These are phyloP conservation scores for Hypoxylon lienhwacheense DNA, from an alignment of 495 filamentous ascomycete species.

Conservation along the genomic window DNA sequence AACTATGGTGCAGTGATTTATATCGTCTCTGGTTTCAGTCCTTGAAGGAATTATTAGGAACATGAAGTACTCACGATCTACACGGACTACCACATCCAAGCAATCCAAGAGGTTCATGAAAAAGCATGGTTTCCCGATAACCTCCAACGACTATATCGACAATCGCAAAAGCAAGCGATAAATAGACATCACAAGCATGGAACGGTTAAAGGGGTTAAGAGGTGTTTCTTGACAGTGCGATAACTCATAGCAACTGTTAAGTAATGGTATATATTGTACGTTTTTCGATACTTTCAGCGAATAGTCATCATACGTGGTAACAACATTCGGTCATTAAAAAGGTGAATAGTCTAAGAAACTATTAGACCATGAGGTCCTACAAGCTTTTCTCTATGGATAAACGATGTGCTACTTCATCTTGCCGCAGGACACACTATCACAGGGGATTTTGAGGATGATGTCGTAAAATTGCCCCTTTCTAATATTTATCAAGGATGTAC, in stretches of 20 bases:
- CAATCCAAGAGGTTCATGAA: constrained; percentile 32
- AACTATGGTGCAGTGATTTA: constrained; percentile 32
- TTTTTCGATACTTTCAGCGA: too few relatives aligned
- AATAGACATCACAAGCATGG: background rate
- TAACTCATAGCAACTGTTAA: too few relatives aligned
- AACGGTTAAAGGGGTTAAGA: too few relatives aligned
- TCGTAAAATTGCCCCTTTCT: constrained; percentile 35
- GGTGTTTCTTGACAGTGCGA: too few relatives aligned
- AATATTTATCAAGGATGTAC: too few relatives aligned
- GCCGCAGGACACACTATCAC: constrained; percentile 32
- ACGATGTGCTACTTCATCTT: background rate
- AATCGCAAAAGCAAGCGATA: constrained; percentile 18
- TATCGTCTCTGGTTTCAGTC: constrained; percentile 28
- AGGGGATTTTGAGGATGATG: constrained; percentile 36
- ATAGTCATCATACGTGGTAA: too few relatives aligned
- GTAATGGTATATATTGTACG: constrained; percentile 38
- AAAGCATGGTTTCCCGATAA: constrained; percentile 31
- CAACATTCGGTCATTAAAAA: constrained; percentile 47
- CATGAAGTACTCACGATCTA: constrained; percentile 26
- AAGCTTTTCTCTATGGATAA: constrained; percentile 37
- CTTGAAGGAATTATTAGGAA: constrained; percentile 31
- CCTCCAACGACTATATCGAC: constrained; percentile 29
- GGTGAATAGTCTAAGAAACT: constrained; percentile 42
- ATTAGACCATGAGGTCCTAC: constrained; percentile 43
- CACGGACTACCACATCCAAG: constrained; percentile 35